Evolutionary conservation across 148 eudicot genomes (phyloP).

Genomic region (Rhododendron molle): DNA sequence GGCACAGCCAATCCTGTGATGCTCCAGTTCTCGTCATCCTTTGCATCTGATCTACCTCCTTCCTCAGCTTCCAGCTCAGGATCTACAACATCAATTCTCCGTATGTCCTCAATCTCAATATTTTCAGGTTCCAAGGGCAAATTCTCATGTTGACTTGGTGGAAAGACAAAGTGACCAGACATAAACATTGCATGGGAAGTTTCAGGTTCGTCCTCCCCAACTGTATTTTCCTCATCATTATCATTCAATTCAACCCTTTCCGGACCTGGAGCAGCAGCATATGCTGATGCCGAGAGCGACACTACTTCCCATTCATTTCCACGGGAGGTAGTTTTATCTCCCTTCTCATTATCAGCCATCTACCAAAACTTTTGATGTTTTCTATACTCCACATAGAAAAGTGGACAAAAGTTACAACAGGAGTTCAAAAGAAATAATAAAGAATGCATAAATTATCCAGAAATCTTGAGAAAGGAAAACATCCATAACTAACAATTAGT

Average conservation of each 20-base stretch:
- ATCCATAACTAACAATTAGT: neutral
- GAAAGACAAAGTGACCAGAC: slow-evolving; percentile 92
- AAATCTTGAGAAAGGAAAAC: neutral
- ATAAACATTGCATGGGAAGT: slow-evolving; percentile 62
- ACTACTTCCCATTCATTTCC: slow-evolving; percentile 98
- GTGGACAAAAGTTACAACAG: neutral
- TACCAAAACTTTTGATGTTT: slow-evolving; percentile 7
- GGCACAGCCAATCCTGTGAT: slow-evolving; percentile 32
- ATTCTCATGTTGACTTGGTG: slow-evolving; percentile 88
- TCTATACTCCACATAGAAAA: neutral
- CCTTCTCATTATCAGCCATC: slow-evolving; percentile 51
- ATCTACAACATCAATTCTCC: slow-evolving; percentile 25
- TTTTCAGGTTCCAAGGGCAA: slow-evolving; percentile 61
- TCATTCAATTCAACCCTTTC: slow-evolving; percentile 38
- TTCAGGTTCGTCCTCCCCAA: slow-evolving; percentile 40
- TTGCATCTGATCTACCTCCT: slow-evolving; percentile 28
- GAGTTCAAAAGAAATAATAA: neutral
- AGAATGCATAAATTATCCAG: neutral
- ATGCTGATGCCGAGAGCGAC: slow-evolving; percentile 83
- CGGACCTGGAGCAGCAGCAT: slow-evolving; percentile 84
- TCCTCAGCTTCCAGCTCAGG: slow-evolving; percentile 25
- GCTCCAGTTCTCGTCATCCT: slow-evolving; percentile 42
- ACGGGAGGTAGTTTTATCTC: slow-evolving; percentile 34
- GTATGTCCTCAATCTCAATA: slow-evolving; percentile 26
- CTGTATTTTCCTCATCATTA: slow-evolving; percentile 25